These are phyloP conservation scores for Laburnicola sp. DNA, from an alignment of 2,329 filamentous ascomycete species.

Conservation along the genomic window DNA sequence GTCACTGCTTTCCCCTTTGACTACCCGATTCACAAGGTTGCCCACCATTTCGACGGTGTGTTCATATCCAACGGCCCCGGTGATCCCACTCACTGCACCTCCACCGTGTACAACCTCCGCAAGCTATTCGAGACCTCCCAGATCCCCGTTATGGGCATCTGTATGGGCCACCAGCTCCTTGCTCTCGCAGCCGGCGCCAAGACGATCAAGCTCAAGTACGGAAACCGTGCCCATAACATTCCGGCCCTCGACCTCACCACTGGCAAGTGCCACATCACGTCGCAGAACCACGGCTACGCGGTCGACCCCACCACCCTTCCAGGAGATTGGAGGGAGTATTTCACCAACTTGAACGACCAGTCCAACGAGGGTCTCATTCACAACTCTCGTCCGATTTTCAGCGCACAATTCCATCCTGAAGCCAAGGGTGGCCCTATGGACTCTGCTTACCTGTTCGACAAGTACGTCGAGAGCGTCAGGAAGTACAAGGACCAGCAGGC, in stretches of 20 bases:
- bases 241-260: slow-evolving; percentile 92
- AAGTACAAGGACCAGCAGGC: slow-evolving; percentile 84
- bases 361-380: slow-evolving; percentile 98
- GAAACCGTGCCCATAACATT: slow-evolving; percentile 98
- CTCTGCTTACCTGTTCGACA: slow-evolving; percentile 93
- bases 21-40: slow-evolving; percentile 97
- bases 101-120: slow-evolving; percentile 88
- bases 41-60: slow-evolving; percentile 95
- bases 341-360: slow-evolving; percentile 96
- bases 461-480: slow-evolving; percentile 87
- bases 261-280: slow-evolving; percentile 97
- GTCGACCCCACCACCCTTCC: slow-evolving; percentile 83
- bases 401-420: slow-evolving; percentile 97
- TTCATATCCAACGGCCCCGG: slow-evolving; percentile 99
- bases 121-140: slow-evolving; percentile 90
- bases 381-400: slow-evolving; percentile 94
- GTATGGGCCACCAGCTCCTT: slow-evolving; percentile 93
- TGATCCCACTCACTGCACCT: slow-evolving; percentile 94
- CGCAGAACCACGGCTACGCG: slow-evolving; percentile 97
- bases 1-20: slow-evolving; percentile 95
- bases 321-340: slow-evolving; percentile 93
- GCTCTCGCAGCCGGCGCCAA: slow-evolving; percentile 84
- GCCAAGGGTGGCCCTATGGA: slow-evolving; percentile 97
- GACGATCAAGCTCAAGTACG: slow-evolving; percentile 98
- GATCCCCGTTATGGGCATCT: slow-evolving; percentile 96